These are phyloP conservation scores for Usnea hakonensis DNA, from an alignment of 495 filamentous ascomycete species.

Conservation along the genomic window DNA sequence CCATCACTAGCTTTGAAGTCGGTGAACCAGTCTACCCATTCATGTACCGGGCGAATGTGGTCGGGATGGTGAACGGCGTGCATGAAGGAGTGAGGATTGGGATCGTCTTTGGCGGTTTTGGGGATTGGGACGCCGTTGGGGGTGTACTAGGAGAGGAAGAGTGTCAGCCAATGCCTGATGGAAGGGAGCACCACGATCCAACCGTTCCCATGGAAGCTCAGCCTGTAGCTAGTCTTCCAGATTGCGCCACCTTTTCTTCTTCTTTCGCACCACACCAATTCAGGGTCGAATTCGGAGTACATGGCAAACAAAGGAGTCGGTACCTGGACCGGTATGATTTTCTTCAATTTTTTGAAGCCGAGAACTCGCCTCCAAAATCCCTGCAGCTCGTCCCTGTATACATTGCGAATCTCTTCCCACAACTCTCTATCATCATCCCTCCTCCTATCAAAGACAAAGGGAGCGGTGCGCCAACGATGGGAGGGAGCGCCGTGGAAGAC, in stretches of 20 bases:
- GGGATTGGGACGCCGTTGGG: constrained; percentile 19
- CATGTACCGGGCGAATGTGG: constrained; percentile 14
- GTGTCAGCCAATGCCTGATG: constrained; percentile 1
- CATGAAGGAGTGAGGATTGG: constrained; percentile 18
- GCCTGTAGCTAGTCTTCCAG: not conserved
- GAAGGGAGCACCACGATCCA: not conserved
- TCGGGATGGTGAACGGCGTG: constrained; percentile 22
- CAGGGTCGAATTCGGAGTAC: not conserved
- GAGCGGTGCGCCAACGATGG: constrained; percentile 17
- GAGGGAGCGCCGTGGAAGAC: constrained; percentile 17
- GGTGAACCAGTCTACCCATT: constrained; percentile 26
- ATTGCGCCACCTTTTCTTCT: not conserved
- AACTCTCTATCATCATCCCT: constrained; percentile 22
- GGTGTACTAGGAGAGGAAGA: constrained; percentile 13
- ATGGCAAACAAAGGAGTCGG: not conserved
- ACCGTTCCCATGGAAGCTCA: not conserved
- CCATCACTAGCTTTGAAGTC: constrained; percentile 18
- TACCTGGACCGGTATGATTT: constrained; percentile 21
- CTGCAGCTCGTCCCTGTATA: constrained; percentile 19
- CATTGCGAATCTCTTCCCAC: constrained; percentile 21
- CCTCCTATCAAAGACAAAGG: constrained; percentile 20
- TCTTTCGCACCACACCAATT: not conserved
- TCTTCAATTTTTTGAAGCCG: constrained; percentile 20
- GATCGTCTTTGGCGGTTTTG: constrained; percentile 18
- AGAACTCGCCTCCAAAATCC: constrained; percentile 18